phyloP scores from a whole-genome alignment of 208 protist species.

The Acanthamoeba sp. region DNA sequence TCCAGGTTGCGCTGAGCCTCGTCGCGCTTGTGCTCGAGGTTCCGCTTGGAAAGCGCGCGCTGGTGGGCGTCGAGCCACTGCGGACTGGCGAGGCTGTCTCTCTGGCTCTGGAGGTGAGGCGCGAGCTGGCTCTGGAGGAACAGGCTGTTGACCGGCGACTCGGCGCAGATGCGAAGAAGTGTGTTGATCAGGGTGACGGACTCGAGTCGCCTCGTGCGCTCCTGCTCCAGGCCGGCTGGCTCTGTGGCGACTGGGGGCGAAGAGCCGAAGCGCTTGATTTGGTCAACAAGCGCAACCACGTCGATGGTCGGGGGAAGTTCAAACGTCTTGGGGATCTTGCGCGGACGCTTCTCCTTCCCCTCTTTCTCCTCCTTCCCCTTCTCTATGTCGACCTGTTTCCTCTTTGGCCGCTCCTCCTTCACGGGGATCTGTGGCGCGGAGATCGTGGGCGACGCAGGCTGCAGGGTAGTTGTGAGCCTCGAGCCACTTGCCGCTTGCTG shows the following conservation, averaged over 20 bases:
- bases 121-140: not conserved
- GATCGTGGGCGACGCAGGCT: not conserved
- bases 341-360: not conserved
- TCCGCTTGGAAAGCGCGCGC: not conserved
- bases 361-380: not conserved
- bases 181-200: not conserved
- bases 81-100: not conserved
- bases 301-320: not conserved
- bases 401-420: not conserved
- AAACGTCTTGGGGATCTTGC: not conserved
- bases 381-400: not conserved
- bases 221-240: not conserved
- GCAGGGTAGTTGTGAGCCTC: too few species aligned
- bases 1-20: not conserved
- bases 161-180: not conserved
- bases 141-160: not conserved
- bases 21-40: not conserved
- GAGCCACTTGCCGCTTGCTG: too few species aligned
- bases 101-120: not conserved
- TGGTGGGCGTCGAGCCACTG: not conserved
- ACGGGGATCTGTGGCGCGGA: not conserved
- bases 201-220: not conserved
- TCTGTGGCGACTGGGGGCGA: not conserved
- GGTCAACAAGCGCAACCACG: not conserved
- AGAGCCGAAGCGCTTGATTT: not conserved